Evolutionary conservation across 129 eudicot species (phyloP).

Genomic region (Chrysanthemum lavandulifolium): DNA sequence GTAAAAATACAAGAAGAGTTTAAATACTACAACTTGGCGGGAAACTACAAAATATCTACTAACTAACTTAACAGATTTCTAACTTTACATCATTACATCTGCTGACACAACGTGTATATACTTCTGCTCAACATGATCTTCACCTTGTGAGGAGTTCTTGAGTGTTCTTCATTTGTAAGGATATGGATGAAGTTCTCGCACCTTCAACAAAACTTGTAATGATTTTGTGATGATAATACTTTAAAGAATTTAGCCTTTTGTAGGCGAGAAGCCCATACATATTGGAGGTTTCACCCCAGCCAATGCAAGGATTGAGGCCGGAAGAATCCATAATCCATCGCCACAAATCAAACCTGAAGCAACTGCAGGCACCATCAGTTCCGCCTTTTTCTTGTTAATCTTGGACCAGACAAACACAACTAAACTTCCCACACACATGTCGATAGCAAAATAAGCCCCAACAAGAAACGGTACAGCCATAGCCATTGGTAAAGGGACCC

Average conservation of each 20-base stretch:
- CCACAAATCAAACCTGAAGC: constrained; percentile 95
- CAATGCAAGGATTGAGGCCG: constrained; percentile 71
- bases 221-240: neutral
- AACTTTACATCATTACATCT: too few species aligned
- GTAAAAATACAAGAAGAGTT: too few species aligned
- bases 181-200: too few species aligned
- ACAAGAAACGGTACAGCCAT: constrained; percentile 96
- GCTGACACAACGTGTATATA: too few species aligned
- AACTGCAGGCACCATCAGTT: constrained; percentile 77
- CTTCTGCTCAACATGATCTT: too few species aligned
- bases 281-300: constrained; percentile 70
- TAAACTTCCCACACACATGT: constrained; percentile 85
- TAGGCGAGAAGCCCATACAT: constrained; percentile 66
- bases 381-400: constrained; percentile 53
- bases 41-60: too few species aligned
- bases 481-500: constrained; percentile 93
- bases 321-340: constrained; percentile 87
- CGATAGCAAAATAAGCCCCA: constrained; percentile 86
- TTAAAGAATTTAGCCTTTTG: neutral
- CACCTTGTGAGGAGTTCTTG: too few species aligned
- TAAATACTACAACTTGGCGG: too few species aligned
- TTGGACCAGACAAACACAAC: constrained; percentile 69
- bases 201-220: neutral
- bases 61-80: too few species aligned
- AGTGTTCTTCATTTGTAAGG: too few species aligned